Evolutionary conservation across 1,284 basidiomycete genomes (phyloP).

Genomic region (Cryptococcus deneoformans): DNA sequence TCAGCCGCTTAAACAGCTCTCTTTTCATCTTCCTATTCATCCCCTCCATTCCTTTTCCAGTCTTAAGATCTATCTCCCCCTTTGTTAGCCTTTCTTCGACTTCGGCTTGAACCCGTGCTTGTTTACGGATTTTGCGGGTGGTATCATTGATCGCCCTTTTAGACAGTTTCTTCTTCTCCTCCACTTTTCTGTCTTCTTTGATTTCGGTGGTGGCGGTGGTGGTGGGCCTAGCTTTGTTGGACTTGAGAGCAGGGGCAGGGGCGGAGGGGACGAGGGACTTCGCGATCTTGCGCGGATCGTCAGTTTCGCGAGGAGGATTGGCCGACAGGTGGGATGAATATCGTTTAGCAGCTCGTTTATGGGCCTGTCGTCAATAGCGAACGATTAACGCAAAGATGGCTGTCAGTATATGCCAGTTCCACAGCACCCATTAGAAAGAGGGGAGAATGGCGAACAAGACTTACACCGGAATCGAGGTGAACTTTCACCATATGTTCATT

Average conservation of each 20-base stretch:
- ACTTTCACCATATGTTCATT: slow-evolving; percentile 59
- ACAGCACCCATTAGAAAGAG: not conserved
- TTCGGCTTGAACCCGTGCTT: slow-evolving; percentile 1
- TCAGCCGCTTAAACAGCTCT: slow-evolving; percentile 9
- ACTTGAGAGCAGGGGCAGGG: not conserved
- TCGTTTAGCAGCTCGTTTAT: slow-evolving; percentile 31
- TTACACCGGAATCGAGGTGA: slow-evolving; percentile 65
- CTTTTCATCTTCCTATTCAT: slow-evolving; percentile 13
- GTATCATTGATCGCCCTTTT: not conserved
- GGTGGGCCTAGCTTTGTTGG: not conserved
- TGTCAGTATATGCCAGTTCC: not conserved
- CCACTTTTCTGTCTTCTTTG: not conserved
- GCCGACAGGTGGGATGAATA: slow-evolving; percentile 16
- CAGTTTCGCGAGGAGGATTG: slow-evolving; percentile 4
- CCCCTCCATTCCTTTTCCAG: no score
- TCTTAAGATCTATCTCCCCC: not conserved
- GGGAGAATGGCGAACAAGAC: slow-evolving; percentile 39
- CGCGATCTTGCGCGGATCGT: slow-evolving; percentile 33
- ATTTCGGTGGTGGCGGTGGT: not conserved
- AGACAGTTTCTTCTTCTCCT: not conserved
- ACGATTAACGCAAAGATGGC: not conserved
- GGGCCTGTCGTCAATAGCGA: slow-evolving; percentile 15
- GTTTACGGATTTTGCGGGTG: not conserved
- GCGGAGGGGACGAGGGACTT: slow-evolving; percentile 21
- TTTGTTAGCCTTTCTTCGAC: slow-evolving; percentile 3